Conservation (phyloP, 2,329 filamentous ascomycete species). For the Ophiostoma populinum region DNA sequence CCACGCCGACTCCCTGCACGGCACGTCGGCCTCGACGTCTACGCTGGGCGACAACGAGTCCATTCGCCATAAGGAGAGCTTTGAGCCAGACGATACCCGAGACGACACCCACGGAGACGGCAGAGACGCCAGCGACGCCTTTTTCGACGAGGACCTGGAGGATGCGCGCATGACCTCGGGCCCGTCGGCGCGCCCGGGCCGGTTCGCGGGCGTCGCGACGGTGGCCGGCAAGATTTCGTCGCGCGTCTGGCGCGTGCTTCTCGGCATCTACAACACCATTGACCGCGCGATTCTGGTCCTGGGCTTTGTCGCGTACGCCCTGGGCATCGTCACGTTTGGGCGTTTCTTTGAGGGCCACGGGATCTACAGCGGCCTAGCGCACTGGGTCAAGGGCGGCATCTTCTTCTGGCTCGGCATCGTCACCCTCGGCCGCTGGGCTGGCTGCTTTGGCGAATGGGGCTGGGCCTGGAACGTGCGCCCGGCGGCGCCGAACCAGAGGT, state of each 20-base stretch:
- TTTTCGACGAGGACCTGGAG: constrained; percentile 20
- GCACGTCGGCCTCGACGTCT: constrained; percentile 48
- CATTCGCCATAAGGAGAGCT: constrained; percentile 28
- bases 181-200: constrained; percentile 26
- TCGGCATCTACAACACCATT: constrained; percentile 45
- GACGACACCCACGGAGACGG: constrained; percentile 10
- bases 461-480: constrained; percentile 89
- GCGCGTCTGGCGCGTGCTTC: constrained; percentile 38
- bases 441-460: constrained; percentile 74
- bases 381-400: constrained; percentile 86
- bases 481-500: constrained; percentile 31
- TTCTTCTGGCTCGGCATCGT: constrained; percentile 89
- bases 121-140: constrained; percentile 22
- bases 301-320: constrained; percentile 55
- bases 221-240: constrained; percentile 38
- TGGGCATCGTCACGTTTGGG: constrained; percentile 59
- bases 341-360: constrained; percentile 59
- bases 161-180: constrained; percentile 21
- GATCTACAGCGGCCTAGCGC: constrained; percentile 74
- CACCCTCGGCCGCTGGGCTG: constrained; percentile 77
- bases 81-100: constrained; percentile 30
- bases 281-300: constrained; percentile 65
- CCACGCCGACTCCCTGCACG: constrained; percentile 47
- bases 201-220: constrained; percentile 33
- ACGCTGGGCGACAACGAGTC: constrained; percentile 31